Evolutionary conservation across 192 early-diverging fungal species (phyloP).

Genomic region (Linnemannia elongata): DNA sequence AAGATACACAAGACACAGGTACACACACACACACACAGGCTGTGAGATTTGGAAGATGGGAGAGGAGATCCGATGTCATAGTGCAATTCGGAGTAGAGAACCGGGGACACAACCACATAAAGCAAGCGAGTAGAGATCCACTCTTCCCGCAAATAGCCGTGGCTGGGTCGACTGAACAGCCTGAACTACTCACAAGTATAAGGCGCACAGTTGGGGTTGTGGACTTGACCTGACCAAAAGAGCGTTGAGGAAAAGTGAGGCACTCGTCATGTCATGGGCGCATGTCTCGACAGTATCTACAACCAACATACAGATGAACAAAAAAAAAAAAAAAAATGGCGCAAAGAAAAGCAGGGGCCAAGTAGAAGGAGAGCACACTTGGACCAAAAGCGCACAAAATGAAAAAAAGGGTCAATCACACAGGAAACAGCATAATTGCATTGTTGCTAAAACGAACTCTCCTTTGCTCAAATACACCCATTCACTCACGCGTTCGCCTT

Average conservation of each 20-base stretch:
- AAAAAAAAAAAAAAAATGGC: background rate
- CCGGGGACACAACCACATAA: too few species aligned
- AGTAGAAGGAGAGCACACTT: too few species aligned
- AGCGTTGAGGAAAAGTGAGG: background rate
- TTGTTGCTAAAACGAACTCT: background rate
- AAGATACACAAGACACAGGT: background rate
- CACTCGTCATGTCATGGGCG: background rate
- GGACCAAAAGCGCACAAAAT: too few species aligned
- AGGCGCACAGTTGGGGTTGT: background rate
- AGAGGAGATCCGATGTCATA: background rate
- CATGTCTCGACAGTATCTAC: background rate
- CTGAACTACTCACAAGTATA: background rate
- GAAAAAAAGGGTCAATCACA: too few species aligned
- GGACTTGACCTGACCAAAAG: background rate
- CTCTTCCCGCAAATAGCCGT: too few species aligned
- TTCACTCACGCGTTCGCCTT: background rate
- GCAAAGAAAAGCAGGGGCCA: background rate
- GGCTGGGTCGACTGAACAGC: too few species aligned
- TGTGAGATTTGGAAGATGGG: background rate
- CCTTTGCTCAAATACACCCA: background rate
- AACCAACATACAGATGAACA: background rate
- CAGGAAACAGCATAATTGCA: too few species aligned
- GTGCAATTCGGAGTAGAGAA: background rate
- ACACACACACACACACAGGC: background rate
- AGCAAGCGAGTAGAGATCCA: too few species aligned